phyloP scores from a whole-genome alignment of 768 basidiomycete genomes.

The Steccherinum ochraceum region DNA sequence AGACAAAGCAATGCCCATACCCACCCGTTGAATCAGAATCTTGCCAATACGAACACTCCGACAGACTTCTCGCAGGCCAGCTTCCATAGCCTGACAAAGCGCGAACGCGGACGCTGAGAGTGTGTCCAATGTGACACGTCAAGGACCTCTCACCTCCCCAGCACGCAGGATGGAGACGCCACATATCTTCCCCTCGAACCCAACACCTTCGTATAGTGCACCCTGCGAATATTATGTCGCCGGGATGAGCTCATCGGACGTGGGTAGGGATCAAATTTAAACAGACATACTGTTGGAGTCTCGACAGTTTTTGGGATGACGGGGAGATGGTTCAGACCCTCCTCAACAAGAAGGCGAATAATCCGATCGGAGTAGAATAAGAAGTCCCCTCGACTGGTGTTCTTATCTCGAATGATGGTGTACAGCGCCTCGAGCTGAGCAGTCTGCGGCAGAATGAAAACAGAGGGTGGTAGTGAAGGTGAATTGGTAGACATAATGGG shows the following conservation, averaged over 20 bases:
- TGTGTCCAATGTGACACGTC: background rate
- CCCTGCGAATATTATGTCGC: too few relatives aligned
- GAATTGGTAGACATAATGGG: too few relatives aligned
- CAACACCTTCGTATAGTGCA: conserved; percentile 80
- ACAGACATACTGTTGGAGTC: conserved; percentile 64
- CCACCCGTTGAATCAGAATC: conserved; percentile 92
- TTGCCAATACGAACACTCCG: conserved; percentile 93
- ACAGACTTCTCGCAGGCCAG: conserved; percentile 92
- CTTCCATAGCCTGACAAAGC: conserved; percentile 82
- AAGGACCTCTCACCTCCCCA: conserved; percentile 59
- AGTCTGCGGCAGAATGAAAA: conserved; percentile 85
- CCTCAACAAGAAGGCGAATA: conserved; percentile 75
- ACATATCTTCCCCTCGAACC: conserved; percentile 95
- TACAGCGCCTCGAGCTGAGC: conserved; percentile 92
- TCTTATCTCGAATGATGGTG: conserved; percentile 89
- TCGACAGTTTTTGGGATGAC: conserved; percentile 71
- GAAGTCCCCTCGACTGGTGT: conserved; percentile 88
- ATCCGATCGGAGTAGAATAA: conserved; percentile 94
- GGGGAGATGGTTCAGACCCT: conserved; percentile 84
- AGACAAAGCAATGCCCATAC: conserved; percentile 14
- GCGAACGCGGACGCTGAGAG: background rate
- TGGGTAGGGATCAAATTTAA: background rate
- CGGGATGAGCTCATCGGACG: too few relatives aligned
- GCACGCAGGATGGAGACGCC: conserved; percentile 93
- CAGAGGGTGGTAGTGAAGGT: conserved; percentile 60